phyloP scores from a whole-genome alignment of 164 flowering plant genomes.

The Akebia trifoliata region DNA sequence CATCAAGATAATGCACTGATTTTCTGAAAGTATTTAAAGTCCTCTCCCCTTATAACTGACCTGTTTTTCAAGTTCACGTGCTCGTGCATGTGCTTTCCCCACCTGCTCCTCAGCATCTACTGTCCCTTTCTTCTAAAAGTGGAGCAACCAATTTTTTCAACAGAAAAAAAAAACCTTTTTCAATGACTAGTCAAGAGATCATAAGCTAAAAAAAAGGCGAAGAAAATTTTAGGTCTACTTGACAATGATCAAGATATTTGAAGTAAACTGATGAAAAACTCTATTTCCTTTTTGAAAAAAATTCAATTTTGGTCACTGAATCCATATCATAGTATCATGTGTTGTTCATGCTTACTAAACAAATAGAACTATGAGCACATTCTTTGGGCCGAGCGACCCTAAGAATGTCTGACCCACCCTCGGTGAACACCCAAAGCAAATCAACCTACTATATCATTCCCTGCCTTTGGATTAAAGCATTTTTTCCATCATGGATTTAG shows the following conservation, averaged over 20 bases:
- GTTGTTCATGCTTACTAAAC: too few species aligned
- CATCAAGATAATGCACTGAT: conserved; percentile 4
- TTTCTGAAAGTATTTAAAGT: not conserved
- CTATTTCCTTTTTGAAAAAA: not conserved
- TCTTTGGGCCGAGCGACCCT: too few species aligned
- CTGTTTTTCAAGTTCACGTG: conserved; percentile 76
- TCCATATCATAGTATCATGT: too few species aligned
- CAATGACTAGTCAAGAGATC: too few species aligned
- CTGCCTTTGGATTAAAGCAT: not conserved
- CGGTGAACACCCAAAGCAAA: not conserved
- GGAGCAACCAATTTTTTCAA: not conserved
- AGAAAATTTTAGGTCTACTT: too few species aligned
- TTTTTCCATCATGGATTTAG: not conserved
- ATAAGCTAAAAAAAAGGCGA: too few species aligned
- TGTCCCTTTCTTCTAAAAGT: conserved; percentile 54
- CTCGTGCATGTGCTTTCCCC: conserved; percentile 76
- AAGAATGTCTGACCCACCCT: not conserved
- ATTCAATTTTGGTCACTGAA: not conserved
- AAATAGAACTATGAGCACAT: too few species aligned
- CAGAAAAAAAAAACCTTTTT: not conserved
- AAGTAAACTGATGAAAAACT: not conserved
- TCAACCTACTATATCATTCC: not conserved
- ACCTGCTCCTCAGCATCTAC: conserved; percentile 52
- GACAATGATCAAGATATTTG: too few species aligned
- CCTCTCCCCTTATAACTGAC: conserved; percentile 20